Evolutionary conservation across 2,329 filamentous ascomycete species (phyloP), one percentile per base, ranked within the genome.

Genomic region (Hirsutella minnesotensis): DNA sequence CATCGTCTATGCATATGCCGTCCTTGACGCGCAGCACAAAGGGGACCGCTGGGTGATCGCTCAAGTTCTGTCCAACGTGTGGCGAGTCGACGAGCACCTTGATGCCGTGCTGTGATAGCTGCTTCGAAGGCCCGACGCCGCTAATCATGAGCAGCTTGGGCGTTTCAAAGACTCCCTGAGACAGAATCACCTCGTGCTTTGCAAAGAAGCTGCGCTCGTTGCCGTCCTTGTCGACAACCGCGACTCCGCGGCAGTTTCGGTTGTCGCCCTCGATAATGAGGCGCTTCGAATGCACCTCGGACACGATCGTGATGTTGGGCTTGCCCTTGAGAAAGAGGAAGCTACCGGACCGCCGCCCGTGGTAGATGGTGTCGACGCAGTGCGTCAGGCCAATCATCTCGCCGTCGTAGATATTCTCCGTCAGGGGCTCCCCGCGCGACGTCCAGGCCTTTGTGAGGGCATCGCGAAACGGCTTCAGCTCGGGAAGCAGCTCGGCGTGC

Each of bases 131-230:
- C 0, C 79, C 79, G 29, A 83, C 68, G n/a, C 80, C 80, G 41
- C 68, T 75, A 2, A 82, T 69, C 61, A 79, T 76, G 12, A 84
- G 71, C 3, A 84, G 59, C 56, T 83, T 79, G 7, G 78, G 77
- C 2, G 72, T 72, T 59, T 82, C 78, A 58, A 75, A 82, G 1
- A 75, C 69, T 16, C 79, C 79, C 15, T 61, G 55, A 0, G 65
- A 65, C 3, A 73, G 56, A 9, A 65, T 70, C 9, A 72, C 69
- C 52, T 73, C 69, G 60, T 69, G 49, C 20, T 57, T 66, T 31
- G 75, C 71, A 7, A 57, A 60, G 47, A 78, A 64, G 27, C 52
- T 66, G 24, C 68, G 58, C 40, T 68, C 64, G 13, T 67, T 47
- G n/a, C 49, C 49, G 15, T 44, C 41, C 9, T 56, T 61, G 38